Conservation (phyloP, 208 protist genomes). For the Strigomonas galati region DNA sequence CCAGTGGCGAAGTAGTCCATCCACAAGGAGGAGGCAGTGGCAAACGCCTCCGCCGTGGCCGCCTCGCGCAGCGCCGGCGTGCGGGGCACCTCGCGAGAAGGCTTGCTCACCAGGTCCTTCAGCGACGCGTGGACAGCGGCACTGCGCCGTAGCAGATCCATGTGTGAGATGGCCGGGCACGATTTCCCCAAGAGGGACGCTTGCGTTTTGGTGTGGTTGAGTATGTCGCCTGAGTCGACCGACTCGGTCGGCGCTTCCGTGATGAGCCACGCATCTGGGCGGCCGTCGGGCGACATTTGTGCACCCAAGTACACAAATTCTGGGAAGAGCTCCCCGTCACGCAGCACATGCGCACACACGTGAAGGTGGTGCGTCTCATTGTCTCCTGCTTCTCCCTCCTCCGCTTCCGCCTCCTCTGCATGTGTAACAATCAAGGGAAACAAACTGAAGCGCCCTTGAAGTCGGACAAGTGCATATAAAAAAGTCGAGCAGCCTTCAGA, state of each 20-base stretch:
- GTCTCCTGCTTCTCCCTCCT: neutral
- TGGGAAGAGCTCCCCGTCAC: conserved; percentile 66
- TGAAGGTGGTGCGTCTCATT: too few species aligned
- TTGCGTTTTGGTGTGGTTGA: neutral
- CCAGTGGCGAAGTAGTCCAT: conserved; percentile 21
- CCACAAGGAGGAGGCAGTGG: conserved; percentile 16
- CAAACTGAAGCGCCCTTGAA: conserved; percentile 9
- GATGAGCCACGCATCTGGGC: conserved; percentile 58
- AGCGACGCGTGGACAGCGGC: conserved; percentile 12
- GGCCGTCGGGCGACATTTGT: conserved; percentile 22
- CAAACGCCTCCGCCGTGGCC: neutral
- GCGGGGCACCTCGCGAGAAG: neutral
- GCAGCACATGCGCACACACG: conserved; percentile 48
- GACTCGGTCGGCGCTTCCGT: conserved; percentile 12
- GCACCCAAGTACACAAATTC: conserved; percentile 62
- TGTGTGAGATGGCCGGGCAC: neutral
- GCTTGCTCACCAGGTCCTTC: conserved; percentile 13
- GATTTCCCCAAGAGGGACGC: conserved; percentile 16
- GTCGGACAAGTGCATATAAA: conserved; percentile 20
- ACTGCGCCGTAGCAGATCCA: conserved; percentile 1
- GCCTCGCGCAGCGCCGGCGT: neutral
- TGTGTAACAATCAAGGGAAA: conserved; percentile 6
- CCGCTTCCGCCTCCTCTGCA: neutral
- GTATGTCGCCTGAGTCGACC: neutral
- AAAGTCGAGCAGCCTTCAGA: conserved; percentile 8